phyloP scores from a whole-genome alignment of 352 stramenopile species.

The Aphanomyces stellatus region DNA sequence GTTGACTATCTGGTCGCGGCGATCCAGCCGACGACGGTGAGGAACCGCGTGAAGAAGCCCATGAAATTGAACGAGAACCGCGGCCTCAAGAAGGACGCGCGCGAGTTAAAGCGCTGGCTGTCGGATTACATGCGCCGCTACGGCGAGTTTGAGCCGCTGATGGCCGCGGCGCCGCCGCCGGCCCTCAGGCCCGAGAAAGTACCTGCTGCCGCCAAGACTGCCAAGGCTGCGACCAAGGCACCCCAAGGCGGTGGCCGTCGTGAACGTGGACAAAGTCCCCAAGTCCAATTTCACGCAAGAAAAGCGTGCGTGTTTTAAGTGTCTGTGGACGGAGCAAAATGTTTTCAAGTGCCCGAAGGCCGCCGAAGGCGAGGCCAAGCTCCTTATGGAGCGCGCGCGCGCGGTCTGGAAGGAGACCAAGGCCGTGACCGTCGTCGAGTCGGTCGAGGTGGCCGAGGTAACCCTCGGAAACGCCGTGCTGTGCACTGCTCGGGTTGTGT shows the following conservation, averaged over 20 bases:
- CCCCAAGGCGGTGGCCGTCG: not conserved
- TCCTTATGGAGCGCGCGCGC: not conserved
- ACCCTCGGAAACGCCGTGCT: not conserved
- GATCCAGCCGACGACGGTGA: not conserved
- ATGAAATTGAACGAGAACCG: slow-evolving; percentile 3
- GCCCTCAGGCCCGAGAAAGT: not conserved
- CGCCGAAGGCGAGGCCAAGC: not conserved
- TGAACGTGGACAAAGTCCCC: not conserved
- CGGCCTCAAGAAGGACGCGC: not conserved
- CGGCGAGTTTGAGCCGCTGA: not conserved
- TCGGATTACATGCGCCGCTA: slow-evolving; percentile 5
- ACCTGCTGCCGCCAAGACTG: not conserved
- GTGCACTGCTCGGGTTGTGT: not conserved
- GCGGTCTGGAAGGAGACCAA: not conserved
- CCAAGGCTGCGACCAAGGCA: not conserved
- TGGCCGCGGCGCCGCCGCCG: not conserved
- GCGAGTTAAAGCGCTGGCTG: not conserved
- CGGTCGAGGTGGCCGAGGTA: not conserved
- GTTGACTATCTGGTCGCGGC: not conserved
- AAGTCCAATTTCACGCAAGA: not conserved
- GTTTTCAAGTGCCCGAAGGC: slow-evolving; percentile 6
- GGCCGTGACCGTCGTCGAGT: not conserved
- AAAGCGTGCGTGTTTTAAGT: not conserved
- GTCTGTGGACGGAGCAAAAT: not conserved
- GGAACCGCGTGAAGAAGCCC: not conserved